Base-by-base conservation (phyloP, 1,284 basidiomycete genomes). In the Pascua guehoae region DNA sequence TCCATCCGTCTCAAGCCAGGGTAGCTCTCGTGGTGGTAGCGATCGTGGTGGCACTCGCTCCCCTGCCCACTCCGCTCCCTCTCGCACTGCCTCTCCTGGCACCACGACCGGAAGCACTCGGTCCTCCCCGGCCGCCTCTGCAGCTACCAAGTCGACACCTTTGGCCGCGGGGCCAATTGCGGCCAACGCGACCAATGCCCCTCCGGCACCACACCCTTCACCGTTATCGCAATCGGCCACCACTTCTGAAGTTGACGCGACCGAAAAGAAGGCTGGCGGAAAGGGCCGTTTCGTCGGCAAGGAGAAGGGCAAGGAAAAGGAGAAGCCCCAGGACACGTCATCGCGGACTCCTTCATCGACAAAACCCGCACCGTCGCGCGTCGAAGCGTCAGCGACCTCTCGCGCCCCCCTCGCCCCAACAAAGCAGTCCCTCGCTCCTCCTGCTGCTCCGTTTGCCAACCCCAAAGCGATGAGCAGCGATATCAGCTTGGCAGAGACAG, bases 281-380 rank as follows among this genome's bases (percentile, higher is more conserved):
- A 91, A 90, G 73, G 85, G 86, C 47, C 81, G 88, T 42, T 74
- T 92, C 50, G 63, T 52, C 32, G 62, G 66, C n/a, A 63, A 68
- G 54, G 60, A 65, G 43, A 59, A 61, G 52, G 64, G 71, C 56
- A 71, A 58, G 53, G 53, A 64, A 44, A 47, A 41, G 24, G 39
- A 52, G 15, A 53, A 43, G 46, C 38, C 47, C 17, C 52, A 17
- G 43, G 24, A 32, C 24, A 32, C 56, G 15, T 43, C 61, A 17
- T 56, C 66, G 17, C 37, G 41, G 42, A 48, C 37, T 49, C 47
- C 38, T 32, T 32, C 24, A 32, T 57, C 59, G 12, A 37, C 63
- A 45, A 49, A 50, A 47, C 56, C 54, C 48, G 47, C 54, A 57
- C 51, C 53, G 18, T 53, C 49, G 15, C 51, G 56, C 7, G 16